These are phyloP conservation scores for Vitis cinerea DNA, from an alignment of 164 flowering plant genomes.

Conservation along the genomic window DNA sequence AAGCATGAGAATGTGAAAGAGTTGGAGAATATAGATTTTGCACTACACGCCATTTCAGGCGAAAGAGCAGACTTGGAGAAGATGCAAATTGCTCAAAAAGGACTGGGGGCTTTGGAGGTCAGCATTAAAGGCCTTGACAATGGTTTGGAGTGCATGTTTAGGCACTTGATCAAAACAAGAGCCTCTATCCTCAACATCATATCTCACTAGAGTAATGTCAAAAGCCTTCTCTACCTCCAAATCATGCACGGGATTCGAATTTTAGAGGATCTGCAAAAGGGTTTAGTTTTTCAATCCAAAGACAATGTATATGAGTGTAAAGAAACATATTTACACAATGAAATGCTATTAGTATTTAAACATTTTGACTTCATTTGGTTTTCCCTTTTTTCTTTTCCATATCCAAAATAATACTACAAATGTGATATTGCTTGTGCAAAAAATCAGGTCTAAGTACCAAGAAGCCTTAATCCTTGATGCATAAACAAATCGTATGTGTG, in stretches of 20 bases:
- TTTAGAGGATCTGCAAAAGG: conserved; percentile 14
- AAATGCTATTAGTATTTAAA: too few species aligned
- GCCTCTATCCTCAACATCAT: conserved; percentile 40
- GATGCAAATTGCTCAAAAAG: conserved; percentile 14
- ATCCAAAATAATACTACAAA: too few species aligned
- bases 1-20: conserved; percentile 16
- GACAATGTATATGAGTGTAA: too few species aligned
- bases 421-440: too few species aligned
- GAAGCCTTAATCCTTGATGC: too few species aligned
- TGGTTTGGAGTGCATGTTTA: conserved; percentile 35
- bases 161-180: conserved; percentile 38
- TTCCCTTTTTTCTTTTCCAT: too few species aligned
- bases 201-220: conserved; percentile 19
- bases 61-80: conserved; percentile 3
- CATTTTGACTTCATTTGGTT: too few species aligned
- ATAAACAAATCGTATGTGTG: too few species aligned
- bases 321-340: too few species aligned
- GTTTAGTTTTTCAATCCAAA: neutral
- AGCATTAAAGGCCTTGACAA: conserved; percentile 29
- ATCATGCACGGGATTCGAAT: conserved; percentile 14
- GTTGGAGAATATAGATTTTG: conserved; percentile 17
- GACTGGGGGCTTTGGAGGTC: conserved; percentile 30
- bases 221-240: neutral
- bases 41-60: neutral
- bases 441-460: too few species aligned